These are phyloP conservation scores for Tetradesmus lagerheimii DNA, from an alignment of 139 green algal genomes.

Conservation along the genomic window DNA sequence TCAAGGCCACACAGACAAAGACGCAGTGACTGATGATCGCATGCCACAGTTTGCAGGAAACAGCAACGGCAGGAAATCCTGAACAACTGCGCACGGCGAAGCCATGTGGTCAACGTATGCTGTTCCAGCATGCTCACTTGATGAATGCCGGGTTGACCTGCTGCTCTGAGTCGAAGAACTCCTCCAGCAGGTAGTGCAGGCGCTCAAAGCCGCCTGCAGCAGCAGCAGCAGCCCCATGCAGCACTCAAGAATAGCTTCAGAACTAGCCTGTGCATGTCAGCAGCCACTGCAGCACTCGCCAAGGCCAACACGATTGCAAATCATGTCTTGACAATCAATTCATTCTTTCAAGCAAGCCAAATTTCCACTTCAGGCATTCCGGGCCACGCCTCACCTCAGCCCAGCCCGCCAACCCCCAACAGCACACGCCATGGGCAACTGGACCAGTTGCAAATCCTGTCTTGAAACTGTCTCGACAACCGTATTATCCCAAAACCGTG, in stretches of 20 bases:
- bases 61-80: no score
- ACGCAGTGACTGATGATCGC: no score
- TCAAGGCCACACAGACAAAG: not conserved
- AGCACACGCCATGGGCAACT: no score
- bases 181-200: constrained; percentile 89
- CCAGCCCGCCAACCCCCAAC: constrained; percentile 71
- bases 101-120: not conserved
- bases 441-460: not conserved
- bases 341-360: no score
- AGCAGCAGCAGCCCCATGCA: not conserved
- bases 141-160: constrained; percentile 85
- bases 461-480: not conserved
- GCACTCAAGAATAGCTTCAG: not conserved
- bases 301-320: not conserved
- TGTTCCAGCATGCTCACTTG: constrained; percentile 52
- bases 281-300: not conserved
- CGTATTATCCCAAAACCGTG: not conserved
- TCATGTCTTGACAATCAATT: no score
- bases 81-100: no score
- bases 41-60: no score
- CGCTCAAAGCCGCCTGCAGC: constrained; percentile 85
- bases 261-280: not conserved
- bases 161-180: constrained; percentile 75
- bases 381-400: no score
- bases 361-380: no score